Evolutionary conservation across 805 yeast species (phyloP), one percentile per base, ranked within the genome.

Genomic region (Cyberlindnera saturnus): DNA sequence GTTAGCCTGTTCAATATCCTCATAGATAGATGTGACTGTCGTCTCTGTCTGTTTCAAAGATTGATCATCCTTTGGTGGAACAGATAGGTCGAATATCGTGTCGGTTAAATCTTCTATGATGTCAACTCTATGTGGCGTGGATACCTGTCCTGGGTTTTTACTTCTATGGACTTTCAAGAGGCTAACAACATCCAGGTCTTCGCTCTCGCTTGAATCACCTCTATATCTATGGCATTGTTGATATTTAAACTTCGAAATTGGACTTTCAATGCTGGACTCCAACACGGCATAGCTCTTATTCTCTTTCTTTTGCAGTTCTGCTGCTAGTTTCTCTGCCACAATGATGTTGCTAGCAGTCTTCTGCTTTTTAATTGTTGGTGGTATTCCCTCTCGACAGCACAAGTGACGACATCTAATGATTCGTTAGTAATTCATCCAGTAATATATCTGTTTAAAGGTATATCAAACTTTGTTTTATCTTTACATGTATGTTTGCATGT

Each of bases 371-470:
- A 42, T 41, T 11, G 39, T 40, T 14, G 42, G 42, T 2, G 67
- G 64, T 16, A 66, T 53, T 1, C 78, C 78, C 32, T 69, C 72
- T 33, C 68, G 64, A 44, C 79, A 74, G 40, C 79, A 74, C 5
- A 68, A 39, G 50, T 74, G 78, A 10, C 77, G 64, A 42, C 78
- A 74, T 0, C 49, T 57, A 14, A 1, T 28, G 3, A 4, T 36
- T 55, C 56, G 48, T 58, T 45, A 46, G 50, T 46, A 36, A 16
- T 9, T 23, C 28, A 23, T 23, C 11, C 11, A 8, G 6, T 23
- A 10, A 23, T 2, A 23, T 23, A 23, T 23, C 28, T 13, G 11
- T 23, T 10, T 23, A 23, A 23, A 5, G 28, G 28, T 26, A 14
- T 28, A 6, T 40, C 55, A 6, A 36, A 56, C 51, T 33, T 52